These are phyloP conservation scores for Kingdonia uniflora DNA, from an alignment of 164 flowering plant species.

Conservation along the genomic window DNA sequence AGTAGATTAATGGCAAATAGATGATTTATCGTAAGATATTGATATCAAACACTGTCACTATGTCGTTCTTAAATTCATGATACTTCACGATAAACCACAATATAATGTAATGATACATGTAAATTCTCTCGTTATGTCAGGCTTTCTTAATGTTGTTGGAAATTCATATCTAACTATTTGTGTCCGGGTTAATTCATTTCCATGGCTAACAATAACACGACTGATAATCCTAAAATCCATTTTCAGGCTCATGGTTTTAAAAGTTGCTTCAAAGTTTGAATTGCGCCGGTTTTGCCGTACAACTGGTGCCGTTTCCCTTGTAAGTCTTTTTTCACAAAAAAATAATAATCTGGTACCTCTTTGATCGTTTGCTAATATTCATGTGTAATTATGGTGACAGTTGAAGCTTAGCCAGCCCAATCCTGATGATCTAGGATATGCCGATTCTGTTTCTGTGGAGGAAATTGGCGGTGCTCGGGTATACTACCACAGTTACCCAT, in stretches of 20 bases:
- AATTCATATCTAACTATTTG: too few species aligned
- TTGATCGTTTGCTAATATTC: conserved; percentile 2
- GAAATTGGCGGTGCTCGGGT: conserved; percentile 93
- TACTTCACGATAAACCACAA: too few species aligned
- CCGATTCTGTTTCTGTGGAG: conserved; percentile 83
- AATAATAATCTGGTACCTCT: background rate
- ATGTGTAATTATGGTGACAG: conserved; percentile 25
- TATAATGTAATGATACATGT: too few species aligned
- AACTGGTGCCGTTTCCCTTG: conserved; percentile 79
- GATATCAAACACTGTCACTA: too few species aligned
- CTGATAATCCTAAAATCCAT: conserved; percentile 6
- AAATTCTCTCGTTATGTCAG: too few species aligned
- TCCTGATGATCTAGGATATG: conserved; percentile 85
- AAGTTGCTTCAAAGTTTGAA: conserved; percentile 94
- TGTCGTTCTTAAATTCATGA: too few species aligned
- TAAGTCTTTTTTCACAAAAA: conserved; percentile 23
- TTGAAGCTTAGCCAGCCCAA: conserved; percentile 83
- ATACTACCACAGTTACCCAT: conserved; percentile 7
- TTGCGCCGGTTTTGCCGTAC: conserved; percentile 90
- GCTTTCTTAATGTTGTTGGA: too few species aligned
- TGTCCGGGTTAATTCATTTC: too few species aligned
- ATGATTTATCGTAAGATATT: too few species aligned
- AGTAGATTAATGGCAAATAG: too few species aligned
- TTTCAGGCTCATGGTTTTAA: conserved; percentile 88
- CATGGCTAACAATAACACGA: too few species aligned